These are phyloP conservation scores for Candida michaelii DNA, from an alignment of 805 yeast genomes.

Conservation along the genomic window DNA sequence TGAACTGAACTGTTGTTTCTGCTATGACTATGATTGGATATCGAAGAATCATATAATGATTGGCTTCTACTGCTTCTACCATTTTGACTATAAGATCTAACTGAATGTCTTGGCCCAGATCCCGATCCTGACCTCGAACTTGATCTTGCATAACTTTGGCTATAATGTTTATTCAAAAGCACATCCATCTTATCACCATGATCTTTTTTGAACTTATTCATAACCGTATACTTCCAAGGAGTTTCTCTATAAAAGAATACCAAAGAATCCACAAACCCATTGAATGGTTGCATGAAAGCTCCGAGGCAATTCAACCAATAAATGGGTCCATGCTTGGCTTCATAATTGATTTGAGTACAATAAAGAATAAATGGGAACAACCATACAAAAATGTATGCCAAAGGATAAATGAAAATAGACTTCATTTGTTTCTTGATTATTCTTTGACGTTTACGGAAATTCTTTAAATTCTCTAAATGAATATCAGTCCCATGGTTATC, in stretches of 20 bases:
- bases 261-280: conserved; percentile 72
- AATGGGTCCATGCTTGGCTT: conserved; percentile 48
- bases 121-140: too few relatives aligned
- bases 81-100: conserved; percentile 22
- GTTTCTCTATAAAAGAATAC: conserved; percentile 77
- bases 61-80: conserved; percentile 15
- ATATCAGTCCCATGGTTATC: conserved; percentile 27
- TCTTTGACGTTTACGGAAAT: conserved; percentile 61
- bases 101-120: conserved; percentile 16
- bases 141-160: conserved; percentile 6
- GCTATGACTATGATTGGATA: conserved; percentile 7
- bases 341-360: conserved; percentile 53
- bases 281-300: conserved; percentile 79
- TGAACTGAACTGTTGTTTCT: conserved; percentile 7
- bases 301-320: conserved; percentile 65
- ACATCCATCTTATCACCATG: conserved; percentile 28
- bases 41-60: conserved; percentile 15
- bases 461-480: conserved; percentile 59
- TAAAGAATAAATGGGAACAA: conserved; percentile 72
- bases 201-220: conserved; percentile 38
- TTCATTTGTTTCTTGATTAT: conserved; percentile 76
- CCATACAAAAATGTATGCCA: conserved; percentile 81
- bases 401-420: conserved; percentile 79
- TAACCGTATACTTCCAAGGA: conserved; percentile 65
- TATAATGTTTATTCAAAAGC: conserved; percentile 12